Percentiles rank a stretch among this genome's conserved stretches.
Conservation (phyloP, 345 rosid genomes). For the Syzygium grande region DNA sequence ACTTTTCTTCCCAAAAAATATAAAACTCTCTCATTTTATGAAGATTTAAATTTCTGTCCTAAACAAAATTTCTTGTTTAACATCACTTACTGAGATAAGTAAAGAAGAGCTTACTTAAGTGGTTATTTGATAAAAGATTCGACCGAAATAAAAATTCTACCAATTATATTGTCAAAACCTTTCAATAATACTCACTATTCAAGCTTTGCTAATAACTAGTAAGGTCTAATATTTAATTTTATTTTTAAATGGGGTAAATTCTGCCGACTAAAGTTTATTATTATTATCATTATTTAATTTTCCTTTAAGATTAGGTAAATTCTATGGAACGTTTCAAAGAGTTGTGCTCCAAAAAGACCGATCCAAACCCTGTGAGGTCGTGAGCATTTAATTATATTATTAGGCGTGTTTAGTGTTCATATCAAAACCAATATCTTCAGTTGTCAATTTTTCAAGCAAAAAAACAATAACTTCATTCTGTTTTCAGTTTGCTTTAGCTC, state of each 20-base stretch:
- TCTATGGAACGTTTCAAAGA: not conserved
- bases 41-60: not conserved
- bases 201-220: not conserved
- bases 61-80: not conserved
- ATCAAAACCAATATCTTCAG: not conserved
- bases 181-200: not conserved
- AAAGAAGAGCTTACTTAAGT: not conserved
- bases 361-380: not conserved
- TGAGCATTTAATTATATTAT: not conserved
- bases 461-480: not conserved
- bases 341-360: not conserved
- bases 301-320: not conserved
- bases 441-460: not conserved
- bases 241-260: not conserved
- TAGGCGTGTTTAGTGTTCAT: not conserved
- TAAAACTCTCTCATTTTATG: not conserved
- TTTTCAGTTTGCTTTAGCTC: not conserved
- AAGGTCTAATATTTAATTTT: not conserved
- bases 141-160: not conserved
- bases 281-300: not conserved
- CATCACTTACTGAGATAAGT: not conserved
- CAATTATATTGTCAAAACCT: not conserved
- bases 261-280: not conserved
- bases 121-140: not conserved
- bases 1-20: not conserved